Evolutionary conservation across 306 rosid genomes (phyloP).

Genomic region (Pterocarpus santalinus): DNA sequence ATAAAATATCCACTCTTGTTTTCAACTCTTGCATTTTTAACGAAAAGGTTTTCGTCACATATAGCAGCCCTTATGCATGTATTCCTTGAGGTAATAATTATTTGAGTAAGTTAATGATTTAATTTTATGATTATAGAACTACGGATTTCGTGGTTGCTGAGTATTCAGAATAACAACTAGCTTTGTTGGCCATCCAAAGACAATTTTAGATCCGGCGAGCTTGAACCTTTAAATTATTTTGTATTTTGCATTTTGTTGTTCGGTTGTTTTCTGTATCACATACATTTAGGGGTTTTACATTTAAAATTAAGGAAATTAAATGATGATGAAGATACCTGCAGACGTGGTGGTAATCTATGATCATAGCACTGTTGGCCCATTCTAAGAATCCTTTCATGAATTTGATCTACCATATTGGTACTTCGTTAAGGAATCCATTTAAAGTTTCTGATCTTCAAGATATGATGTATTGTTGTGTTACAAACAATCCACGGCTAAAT

Average conservation of each 20-base stretch:
- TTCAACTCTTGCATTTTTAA: too few relatives aligned
- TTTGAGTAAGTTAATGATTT: too few relatives aligned
- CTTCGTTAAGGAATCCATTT: slow-evolving; percentile 49
- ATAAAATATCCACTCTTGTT: too few relatives aligned
- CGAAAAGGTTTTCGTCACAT: too few relatives aligned
- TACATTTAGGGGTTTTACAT: not conserved
- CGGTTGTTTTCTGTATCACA: not conserved
- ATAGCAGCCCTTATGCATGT: too few relatives aligned
- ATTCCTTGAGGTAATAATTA: too few relatives aligned
- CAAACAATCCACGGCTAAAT: slow-evolving; percentile 38
- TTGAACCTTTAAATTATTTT: not conserved
- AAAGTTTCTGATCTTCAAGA: not conserved
- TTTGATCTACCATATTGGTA: slow-evolving; percentile 51
- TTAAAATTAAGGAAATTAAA: not conserved
- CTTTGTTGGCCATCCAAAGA: slow-evolving; percentile 38
- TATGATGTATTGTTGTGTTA: slow-evolving; percentile 13
- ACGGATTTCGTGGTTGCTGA: slow-evolving; percentile 40
- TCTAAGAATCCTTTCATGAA: not conserved
- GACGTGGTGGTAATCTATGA: slow-evolving; percentile 59
- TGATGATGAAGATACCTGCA: slow-evolving; percentile 58
- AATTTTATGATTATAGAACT: slow-evolving; percentile 36
- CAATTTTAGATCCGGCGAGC: slow-evolving; percentile 44
- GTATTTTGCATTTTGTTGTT: too few relatives aligned
- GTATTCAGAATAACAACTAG: slow-evolving; percentile 47
- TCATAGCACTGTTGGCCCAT: slow-evolving; percentile 46